Base-by-base conservation (phyloP, 1,284 basidiomycete species). In the Marasmius oreades region DNA sequence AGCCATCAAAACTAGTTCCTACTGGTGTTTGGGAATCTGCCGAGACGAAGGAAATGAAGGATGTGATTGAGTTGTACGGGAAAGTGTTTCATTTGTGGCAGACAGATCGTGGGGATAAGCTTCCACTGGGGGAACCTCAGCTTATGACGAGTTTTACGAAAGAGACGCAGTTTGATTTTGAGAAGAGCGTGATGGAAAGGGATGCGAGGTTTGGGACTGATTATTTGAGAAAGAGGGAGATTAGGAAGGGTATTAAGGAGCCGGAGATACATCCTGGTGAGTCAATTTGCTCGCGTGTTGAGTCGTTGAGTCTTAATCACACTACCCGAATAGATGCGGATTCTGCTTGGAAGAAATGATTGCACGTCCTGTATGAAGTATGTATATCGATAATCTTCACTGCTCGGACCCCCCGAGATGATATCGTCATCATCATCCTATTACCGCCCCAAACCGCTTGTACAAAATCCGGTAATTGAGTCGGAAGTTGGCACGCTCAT, bases 71-170 rank as follows among this genome's bases (percentile, higher is more conserved):
- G 12, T 56, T 64, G 42, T 65, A 65, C 31, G 64, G 64, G 16
- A 65, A 65, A 53, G 57, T 57, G 8, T 63, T 60, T 37, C 64
- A 64, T 51, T 51, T 63, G 12, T 65, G 64, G 64, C 62, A 64
- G 52, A 58, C 59, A 7, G 64, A 65, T 45, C 57, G 57, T 14
- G 58, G 59, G 12, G 62, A 61, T 28, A 52, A 55, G 47, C 51
- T 63, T 14, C 61, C 61, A 20, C 18, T 63, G 39, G 61, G 61
- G 20, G 54, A 54, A 39, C 64, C 61, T 16, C 53, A 62, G 51
- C 59, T 62, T 31, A 66, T 63, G 63, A 64, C 59, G 59, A 63
- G 63, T 53, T 61, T 61, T 52, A 62, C 62, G 26, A 22, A 51
- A n/a, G 55, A 60, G 1, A 54, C 55, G 23, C 60, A 64, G 55